A percentile compares a stretch with the other conserved stretches of the same genome.
These are phyloP conservation scores for Lipomyces orientalis DNA, from an alignment of 805 yeast genomes.

Conservation along the genomic window DNA sequence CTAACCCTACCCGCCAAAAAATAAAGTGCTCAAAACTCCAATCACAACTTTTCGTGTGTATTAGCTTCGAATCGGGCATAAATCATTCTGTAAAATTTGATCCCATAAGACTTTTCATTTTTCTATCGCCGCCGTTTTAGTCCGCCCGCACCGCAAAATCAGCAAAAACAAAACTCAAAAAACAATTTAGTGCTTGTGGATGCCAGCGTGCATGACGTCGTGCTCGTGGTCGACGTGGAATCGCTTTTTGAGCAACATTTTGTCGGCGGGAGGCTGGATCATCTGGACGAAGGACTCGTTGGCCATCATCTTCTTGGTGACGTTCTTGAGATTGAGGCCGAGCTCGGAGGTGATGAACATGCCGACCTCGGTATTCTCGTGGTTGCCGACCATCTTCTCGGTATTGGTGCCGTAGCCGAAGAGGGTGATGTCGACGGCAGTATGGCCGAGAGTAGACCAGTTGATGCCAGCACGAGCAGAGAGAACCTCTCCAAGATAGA, in stretches of 20 bases:
- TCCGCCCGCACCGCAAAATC: too few species aligned
- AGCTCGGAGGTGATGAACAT: constrained; percentile 64
- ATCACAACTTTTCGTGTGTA: background rate
- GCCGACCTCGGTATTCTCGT: constrained; percentile 88
- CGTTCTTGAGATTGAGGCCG: constrained; percentile 44
- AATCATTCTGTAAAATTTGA: background rate
- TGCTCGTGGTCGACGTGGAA: constrained; percentile 30
- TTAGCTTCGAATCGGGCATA: background rate
- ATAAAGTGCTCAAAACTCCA: background rate
- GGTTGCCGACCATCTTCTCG: constrained; percentile 70
- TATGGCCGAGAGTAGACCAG: constrained; percentile 97
- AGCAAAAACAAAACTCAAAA: background rate
- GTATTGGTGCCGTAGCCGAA: constrained; percentile 75
- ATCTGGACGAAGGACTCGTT: constrained; percentile 31
- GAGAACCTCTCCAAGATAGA: constrained; percentile 67
- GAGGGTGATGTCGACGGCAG: constrained; percentile 93
- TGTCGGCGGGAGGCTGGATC: constrained; percentile 23
- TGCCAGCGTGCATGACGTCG: constrained; percentile 26
- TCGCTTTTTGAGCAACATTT: constrained; percentile 22
- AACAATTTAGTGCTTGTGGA: constrained; percentile 21
- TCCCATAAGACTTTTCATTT: background rate
- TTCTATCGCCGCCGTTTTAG: too few species aligned
- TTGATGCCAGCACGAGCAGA: constrained; percentile 87
- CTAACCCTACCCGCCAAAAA: background rate
- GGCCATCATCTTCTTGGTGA: constrained; percentile 42